Evolutionary conservation across 352 stramenopile genomes (phyloP).

Genomic region (Globisporangium mamillatum): DNA sequence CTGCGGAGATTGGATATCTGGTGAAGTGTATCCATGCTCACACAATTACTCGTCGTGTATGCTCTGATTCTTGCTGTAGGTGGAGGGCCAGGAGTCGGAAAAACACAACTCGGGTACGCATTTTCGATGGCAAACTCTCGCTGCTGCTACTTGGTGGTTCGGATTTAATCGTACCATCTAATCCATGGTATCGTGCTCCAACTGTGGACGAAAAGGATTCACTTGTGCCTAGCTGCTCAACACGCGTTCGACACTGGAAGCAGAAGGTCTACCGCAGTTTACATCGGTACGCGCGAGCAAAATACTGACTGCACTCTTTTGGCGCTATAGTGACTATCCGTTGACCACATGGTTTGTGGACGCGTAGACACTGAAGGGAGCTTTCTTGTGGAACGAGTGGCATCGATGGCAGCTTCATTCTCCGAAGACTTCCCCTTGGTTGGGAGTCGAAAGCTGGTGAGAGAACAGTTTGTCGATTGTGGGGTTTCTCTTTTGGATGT

Average conservation of each 20-base stretch:
- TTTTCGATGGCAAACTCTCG: background rate
- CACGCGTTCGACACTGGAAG: conserved; percentile 23
- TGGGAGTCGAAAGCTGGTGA: conserved; percentile 31
- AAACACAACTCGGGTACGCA: conserved; percentile 73
- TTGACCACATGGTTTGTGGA: background rate
- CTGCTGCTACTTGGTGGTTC: background rate
- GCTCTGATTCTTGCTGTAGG: conserved; percentile 27
- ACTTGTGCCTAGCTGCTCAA: conserved; percentile 64
- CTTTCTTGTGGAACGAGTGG: conserved; percentile 88
- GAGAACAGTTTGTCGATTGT: conserved; percentile 16
- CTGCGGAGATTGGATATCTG: background rate
- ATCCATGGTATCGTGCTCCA: background rate
- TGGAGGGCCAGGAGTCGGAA: conserved; percentile 63
- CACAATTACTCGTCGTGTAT: background rate
- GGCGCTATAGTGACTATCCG: background rate
- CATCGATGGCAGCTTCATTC: conserved; percentile 80
- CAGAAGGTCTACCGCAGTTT: conserved; percentile 32
- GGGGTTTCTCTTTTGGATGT: conserved; percentile 6
- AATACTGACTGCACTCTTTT: background rate
- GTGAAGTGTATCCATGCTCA: background rate
- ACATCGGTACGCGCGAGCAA: conserved; percentile 48
- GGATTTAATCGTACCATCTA: background rate
- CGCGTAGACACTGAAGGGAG: conserved; percentile 88
- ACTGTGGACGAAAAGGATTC: conserved; percentile 38
- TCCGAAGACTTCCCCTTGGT: conserved; percentile 59